Conservation (phyloP, 345 rosid species). For the Populus simonii region DNA sequence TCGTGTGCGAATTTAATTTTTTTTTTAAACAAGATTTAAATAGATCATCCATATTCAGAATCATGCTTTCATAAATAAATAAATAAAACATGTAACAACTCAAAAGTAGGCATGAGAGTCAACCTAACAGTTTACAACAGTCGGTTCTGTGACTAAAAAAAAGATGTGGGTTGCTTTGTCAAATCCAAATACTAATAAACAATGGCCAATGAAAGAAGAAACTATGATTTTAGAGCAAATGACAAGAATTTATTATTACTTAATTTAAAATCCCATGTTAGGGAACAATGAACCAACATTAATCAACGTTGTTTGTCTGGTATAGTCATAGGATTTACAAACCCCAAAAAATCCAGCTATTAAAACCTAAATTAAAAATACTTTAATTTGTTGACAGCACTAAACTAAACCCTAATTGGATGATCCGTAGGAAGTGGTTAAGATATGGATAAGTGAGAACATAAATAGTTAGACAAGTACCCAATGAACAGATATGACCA, state of each 20-base stretch:
- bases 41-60: no score
- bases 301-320: neutral
- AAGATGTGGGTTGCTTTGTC: constrained; percentile 12
- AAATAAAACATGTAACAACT: no score
- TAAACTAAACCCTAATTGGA: constrained; percentile 1
- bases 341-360: constrained; percentile 2
- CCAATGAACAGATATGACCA: neutral
- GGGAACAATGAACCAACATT: constrained; percentile 7
- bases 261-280: constrained; percentile 15
- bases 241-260: constrained; percentile 1
- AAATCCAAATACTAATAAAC: constrained; percentile 2
- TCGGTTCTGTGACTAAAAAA: neutral
- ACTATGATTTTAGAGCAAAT: neutral
- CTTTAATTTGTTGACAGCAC: neutral
- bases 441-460: constrained; percentile 11
- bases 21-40: no score
- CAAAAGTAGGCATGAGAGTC: neutral
- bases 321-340: constrained; percentile 1
- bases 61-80: no score
- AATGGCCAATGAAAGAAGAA: neutral
- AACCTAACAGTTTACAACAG: neutral
- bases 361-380: neutral
- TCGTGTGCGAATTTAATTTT: no score
- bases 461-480: neutral
- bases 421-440: constrained; percentile 3